Evolutionary conservation across 2,329 filamentous ascomycete species (phyloP).

Genomic region (Paecilomyces sp.): DNA sequence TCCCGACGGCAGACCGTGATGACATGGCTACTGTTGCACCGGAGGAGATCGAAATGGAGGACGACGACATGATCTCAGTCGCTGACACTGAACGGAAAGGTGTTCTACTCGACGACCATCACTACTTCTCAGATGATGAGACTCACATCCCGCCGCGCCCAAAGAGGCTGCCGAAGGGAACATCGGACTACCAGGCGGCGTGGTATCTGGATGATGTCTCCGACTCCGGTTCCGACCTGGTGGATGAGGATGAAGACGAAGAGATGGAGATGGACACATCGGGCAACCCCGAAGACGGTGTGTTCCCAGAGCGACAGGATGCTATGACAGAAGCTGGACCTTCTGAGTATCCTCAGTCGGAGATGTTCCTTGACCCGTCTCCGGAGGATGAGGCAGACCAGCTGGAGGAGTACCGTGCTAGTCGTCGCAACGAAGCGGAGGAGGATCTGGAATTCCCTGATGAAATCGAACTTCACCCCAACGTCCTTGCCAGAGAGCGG

Average conservation of each 20-base stretch:
- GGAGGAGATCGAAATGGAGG: constrained; percentile 74
- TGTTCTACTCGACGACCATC: constrained; percentile 90
- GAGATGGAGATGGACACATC: constrained; percentile 48
- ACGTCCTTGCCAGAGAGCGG: constrained; percentile 78
- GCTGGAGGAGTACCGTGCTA: constrained; percentile 71
- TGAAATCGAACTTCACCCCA: constrained; percentile 87
- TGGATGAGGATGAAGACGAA: constrained; percentile 56
- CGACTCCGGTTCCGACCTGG: constrained; percentile 77
- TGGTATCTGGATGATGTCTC: constrained; percentile 85
- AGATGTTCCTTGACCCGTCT: constrained; percentile 74
- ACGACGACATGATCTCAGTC: constrained; percentile 50
- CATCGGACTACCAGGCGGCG: constrained; percentile 86
- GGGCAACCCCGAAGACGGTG: constrained; percentile 72
- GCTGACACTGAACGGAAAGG: constrained; percentile 63
- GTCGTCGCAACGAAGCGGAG: constrained; percentile 70
- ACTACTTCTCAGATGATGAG: constrained; percentile 93
- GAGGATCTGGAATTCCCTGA: constrained; percentile 96
- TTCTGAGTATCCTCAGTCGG: constrained; percentile 88
- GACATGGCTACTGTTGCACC: constrained; percentile 77
- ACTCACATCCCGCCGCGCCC: constrained; percentile 52
- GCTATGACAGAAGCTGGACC: constrained; percentile 67
- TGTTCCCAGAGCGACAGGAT: constrained; percentile 50
- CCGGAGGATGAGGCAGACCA: constrained; percentile 79
- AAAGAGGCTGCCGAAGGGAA: constrained; percentile 78
- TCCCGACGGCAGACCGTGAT: constrained; percentile 72